Conservation (phyloP, 1,139 yeast species). For the Blastobotrys illinoisensis region DNA sequence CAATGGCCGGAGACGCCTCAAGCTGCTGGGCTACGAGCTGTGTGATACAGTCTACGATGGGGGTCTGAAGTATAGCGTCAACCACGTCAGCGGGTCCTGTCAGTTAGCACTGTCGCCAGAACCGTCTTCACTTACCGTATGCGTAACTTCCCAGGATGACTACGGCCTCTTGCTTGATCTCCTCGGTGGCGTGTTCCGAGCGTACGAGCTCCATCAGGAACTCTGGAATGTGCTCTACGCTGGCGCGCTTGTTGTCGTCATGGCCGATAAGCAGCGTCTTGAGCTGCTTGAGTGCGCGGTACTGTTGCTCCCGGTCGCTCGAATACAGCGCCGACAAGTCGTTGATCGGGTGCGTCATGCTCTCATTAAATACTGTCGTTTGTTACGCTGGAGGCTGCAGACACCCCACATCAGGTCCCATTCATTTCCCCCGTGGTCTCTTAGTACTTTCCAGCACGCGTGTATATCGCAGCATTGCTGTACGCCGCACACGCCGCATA, state of each 20-base stretch:
- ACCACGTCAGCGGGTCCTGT: neutral
- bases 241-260: slow-evolving; percentile 29
- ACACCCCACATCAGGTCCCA: neutral
- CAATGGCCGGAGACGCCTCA: slow-evolving; percentile 13
- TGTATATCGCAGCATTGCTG: neutral
- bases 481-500: too few species aligned
- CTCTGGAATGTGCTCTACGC: slow-evolving; percentile 24
- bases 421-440: neutral
- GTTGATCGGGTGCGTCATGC: neutral
- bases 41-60: neutral
- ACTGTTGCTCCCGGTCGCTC: slow-evolving; percentile 1
- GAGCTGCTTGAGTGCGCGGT: slow-evolving; percentile 23
- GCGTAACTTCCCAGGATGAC: slow-evolving; percentile 32
- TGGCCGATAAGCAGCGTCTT: slow-evolving; percentile 36
- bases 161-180: slow-evolving; percentile 28
- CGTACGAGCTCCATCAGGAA: slow-evolving; percentile 19
- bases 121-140: slow-evolving; percentile 18
- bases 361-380: neutral
- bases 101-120: neutral
- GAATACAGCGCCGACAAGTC: neutral
- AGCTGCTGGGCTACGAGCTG: neutral
- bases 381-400: neutral
- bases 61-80: neutral
- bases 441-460: neutral
- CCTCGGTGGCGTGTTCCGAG: slow-evolving; percentile 10